Base-by-base conservation (phyloP, 1,284 basidiomycete species). In the Ustilago shanxiensis region DNA sequence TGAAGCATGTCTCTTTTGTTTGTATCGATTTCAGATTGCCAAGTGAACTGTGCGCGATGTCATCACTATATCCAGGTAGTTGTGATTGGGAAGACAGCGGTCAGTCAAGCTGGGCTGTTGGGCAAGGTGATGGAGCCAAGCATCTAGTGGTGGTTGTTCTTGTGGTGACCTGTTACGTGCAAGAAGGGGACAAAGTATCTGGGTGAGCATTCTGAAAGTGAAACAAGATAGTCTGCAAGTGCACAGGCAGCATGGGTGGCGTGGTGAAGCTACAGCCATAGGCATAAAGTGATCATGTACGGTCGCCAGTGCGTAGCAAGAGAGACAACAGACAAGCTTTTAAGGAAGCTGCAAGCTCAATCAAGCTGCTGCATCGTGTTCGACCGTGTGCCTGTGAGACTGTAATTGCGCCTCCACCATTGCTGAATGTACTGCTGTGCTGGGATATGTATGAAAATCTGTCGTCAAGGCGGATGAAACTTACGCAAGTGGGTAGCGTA, bases 401-500 rank as follows among this genome's bases (percentile, higher is more conserved):
- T 20, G 3, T n/a, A 44, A 44, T 7, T n/a, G 6, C 20, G 41
- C n/a, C 18, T 44, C 41, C 18, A 44, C 41, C 41, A 20, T 44
- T 22, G 8, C 8, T 44, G 20, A 20, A 2, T 9, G 9, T 26
- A 24, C 24, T 50, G 24, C 47, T 50, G 6, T 26, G 47, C 47
- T 50, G 9, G 24, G 20, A n/a, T n/a, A n/a, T n/a, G n/a, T n/a
- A n/a, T n/a, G n/a, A n/a, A n/a, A 10, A 18, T 50, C 24, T 9
- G 20, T 44, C 7, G 6, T 16, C 7, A 14, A 24, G 35, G 24
- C 7, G 22, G 47, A 22, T 49, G 47, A 49, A 49, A 80, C 78
- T 65, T 63, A 80, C 80, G 76, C 60, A 79, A 67, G 77, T 81
- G 78, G 47, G 65, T 73, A 61, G 72, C 73, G 77, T 83, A 80